Evolutionary conservation across 1,139 yeast genomes (phyloP).

Genomic region (Yamadazyma conglobata): DNA sequence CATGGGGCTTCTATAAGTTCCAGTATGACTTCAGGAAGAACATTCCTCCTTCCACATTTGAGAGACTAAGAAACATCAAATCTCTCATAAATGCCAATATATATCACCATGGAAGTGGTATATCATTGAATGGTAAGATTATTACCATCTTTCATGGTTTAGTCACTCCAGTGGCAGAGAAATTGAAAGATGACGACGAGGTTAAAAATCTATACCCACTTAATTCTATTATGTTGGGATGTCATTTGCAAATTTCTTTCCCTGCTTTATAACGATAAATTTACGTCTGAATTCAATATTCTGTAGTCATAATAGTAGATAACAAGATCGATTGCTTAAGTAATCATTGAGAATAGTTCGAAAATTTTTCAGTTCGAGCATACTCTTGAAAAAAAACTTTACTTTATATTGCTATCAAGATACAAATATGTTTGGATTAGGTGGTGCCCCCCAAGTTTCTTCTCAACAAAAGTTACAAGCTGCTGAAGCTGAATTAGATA

Average conservation of each 20-base stretch:
- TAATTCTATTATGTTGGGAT: conserved; percentile 32
- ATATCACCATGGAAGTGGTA: conserved; percentile 30
- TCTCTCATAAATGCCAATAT: conserved; percentile 30
- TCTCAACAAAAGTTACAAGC: conserved; percentile 70
- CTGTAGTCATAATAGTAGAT: no score
- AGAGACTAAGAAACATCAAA: conserved; percentile 20
- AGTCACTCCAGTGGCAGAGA: conserved; percentile 29
- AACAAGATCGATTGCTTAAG: conserved; percentile 1
- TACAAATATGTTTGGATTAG: conserved; percentile 67
- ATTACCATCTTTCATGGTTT: conserved; percentile 41
- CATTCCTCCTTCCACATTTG: conserved; percentile 21
- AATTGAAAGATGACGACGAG: conserved; percentile 22
- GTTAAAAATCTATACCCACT: conserved; percentile 21
- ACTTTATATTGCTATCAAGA: conserved; percentile 4
- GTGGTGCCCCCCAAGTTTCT: conserved; percentile 72
- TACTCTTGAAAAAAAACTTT: conserved; percentile 5
- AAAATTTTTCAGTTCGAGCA: conserved; percentile 3
- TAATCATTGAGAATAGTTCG: conserved; percentile 1
- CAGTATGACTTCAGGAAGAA: conserved; percentile 31
- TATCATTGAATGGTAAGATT: conserved; percentile 34
- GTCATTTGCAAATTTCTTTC: conserved; percentile 35
- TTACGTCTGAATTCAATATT: not conserved
- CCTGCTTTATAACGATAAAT: conserved; percentile 19
- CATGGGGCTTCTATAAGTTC: conserved; percentile 40
- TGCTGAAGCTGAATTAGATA: conserved; percentile 90